Evolutionary conservation across 2,329 filamentous ascomycete genomes (phyloP).

Genomic region (Scleromitrula shiraiana): DNA sequence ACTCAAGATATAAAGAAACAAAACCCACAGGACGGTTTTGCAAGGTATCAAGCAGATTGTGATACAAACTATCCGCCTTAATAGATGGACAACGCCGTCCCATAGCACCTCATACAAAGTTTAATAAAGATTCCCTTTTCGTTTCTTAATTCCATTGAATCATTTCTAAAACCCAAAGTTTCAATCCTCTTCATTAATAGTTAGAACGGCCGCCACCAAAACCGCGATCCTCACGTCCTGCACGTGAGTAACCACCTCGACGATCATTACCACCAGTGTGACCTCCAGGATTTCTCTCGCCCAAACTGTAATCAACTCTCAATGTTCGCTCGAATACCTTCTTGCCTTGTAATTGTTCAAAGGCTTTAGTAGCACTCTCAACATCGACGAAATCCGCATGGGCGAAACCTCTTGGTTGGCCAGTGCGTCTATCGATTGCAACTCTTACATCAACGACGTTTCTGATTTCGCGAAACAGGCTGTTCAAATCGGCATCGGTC

Average conservation of each 20-base stretch:
- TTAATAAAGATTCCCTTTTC: no score
- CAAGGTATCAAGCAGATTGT: constrained; percentile 17
- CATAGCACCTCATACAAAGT: constrained; percentile 13
- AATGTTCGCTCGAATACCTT: constrained; percentile 59
- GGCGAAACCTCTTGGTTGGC: constrained; percentile 74
- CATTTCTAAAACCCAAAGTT: neutral
- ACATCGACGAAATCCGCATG: constrained; percentile 72
- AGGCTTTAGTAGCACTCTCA: constrained; percentile 54
- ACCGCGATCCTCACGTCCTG: constrained; percentile 1
- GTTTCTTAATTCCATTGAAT: no score
- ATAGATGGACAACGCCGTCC: constrained; percentile 7
- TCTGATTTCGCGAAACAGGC: constrained; percentile 61
- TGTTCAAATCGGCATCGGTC: constrained; percentile 74
- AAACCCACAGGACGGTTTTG: no score
- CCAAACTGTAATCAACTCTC: constrained; percentile 50
- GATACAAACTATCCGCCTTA: constrained; percentile 15
- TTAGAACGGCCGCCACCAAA: neutral
- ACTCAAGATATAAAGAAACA: no score
- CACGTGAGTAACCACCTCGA: constrained; percentile 1
- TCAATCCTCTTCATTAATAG: neutral
- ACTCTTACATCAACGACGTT: constrained; percentile 72
- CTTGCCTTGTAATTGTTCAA: constrained; percentile 46
- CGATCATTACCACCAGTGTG: neutral
- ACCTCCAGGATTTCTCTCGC: neutral
- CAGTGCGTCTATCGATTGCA: constrained; percentile 72